phyloP scores from a whole-genome alignment of 2,329 filamentous ascomycete genomes.

The Fusarium stilboides region DNA sequence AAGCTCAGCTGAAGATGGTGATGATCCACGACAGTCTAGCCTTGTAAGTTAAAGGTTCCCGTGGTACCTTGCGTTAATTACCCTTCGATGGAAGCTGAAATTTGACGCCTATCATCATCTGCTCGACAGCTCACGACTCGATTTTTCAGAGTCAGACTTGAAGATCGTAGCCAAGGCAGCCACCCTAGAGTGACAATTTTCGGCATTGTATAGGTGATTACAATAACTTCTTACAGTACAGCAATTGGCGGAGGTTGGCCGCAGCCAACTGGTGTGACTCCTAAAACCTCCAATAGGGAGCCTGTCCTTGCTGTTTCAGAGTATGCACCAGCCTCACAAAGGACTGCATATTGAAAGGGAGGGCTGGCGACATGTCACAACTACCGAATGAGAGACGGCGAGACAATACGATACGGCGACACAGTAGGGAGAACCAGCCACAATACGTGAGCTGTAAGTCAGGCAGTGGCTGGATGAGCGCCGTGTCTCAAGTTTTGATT shows the following conservation, averaged over 20 bases:
- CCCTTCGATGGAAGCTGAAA: slow-evolving; percentile 6
- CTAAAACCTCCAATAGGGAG: too few species aligned
- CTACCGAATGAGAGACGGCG: slow-evolving; percentile 13
- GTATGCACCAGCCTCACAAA: slow-evolving; percentile 12
- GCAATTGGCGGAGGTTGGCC: slow-evolving; percentile 10
- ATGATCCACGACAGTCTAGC: slow-evolving; percentile 23
- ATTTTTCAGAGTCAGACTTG: too few species aligned
- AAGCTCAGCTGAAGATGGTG: slow-evolving; percentile 39
- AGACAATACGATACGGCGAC: slow-evolving; percentile 14
- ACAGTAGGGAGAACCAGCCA: slow-evolving; percentile 30
- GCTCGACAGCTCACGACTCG: neutral
- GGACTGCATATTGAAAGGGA: slow-evolving; percentile 14
- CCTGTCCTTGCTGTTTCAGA: slow-evolving; percentile 20
- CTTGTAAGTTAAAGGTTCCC: slow-evolving; percentile 6
- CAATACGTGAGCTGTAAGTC: slow-evolving; percentile 24
- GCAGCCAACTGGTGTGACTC: neutral
- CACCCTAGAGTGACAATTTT: neutral
- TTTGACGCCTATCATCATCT: neutral
- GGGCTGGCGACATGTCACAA: slow-evolving; percentile 4
- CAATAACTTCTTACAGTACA: neutral
- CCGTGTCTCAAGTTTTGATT: slow-evolving; percentile 16
- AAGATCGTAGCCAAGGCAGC: neutral
- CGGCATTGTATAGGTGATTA: too few species aligned
- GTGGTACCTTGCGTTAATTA: slow-evolving; percentile 20
- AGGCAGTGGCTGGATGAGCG: slow-evolving; percentile 12